These are phyloP conservation scores for Paramecium octaurelia DNA, from an alignment of 73 alveolate genomes.

Conservation along the genomic window DNA sequence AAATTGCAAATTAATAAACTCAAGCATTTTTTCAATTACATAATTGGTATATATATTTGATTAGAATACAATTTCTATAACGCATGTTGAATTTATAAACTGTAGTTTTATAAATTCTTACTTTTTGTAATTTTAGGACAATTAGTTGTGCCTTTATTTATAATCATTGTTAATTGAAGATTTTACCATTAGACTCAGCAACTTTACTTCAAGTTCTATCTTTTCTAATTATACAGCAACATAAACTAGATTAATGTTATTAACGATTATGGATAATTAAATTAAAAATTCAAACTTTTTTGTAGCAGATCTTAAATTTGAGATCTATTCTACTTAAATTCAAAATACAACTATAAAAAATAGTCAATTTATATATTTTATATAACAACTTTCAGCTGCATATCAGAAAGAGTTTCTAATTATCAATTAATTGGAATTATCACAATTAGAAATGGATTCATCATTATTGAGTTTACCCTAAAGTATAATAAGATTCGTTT, in stretches of 20 bases:
- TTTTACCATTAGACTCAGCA: background rate
- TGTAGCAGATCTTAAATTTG: background rate
- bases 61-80: background rate
- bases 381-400: background rate
- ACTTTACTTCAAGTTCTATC: background rate
- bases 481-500: background rate
- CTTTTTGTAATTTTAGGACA: background rate
- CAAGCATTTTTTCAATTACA: background rate
- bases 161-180: background rate
- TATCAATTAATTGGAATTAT: background rate
- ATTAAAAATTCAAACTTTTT: background rate
- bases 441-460: background rate
- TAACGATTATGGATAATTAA: background rate
- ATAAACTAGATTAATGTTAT: background rate
- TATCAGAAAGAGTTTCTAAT: background rate
- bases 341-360: background rate
- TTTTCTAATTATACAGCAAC: background rate
- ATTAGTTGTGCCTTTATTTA: background rate
- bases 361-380: background rate
- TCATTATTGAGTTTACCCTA: background rate
- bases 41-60: background rate
- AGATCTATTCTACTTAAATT: background rate
- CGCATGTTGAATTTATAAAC: background rate
- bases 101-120: background rate
- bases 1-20: background rate